Evolutionary conservation across 1,284 basidiomycete species (phyloP).

Genomic region (Cryptococcus deneoformans): DNA sequence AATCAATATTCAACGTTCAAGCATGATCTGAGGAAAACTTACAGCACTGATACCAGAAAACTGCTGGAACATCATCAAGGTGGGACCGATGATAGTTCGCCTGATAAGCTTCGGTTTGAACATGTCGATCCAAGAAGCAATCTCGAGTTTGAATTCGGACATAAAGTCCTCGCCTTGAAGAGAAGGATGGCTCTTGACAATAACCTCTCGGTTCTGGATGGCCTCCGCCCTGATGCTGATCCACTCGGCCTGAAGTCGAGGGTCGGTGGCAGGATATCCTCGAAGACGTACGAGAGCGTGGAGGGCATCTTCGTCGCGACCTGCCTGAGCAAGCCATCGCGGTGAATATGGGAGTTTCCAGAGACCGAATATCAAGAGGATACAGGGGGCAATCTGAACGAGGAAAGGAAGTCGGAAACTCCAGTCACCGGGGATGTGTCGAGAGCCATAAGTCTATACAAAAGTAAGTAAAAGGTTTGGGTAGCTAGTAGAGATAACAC

Average conservation of each 20-base stretch:
- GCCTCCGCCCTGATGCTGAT: conserved; percentile 42
- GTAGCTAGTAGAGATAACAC: conserved; percentile 17
- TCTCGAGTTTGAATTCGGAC: conserved; percentile 21
- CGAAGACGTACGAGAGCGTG: conserved; percentile 36
- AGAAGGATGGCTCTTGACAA: conserved; percentile 7
- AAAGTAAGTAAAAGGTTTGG: not conserved
- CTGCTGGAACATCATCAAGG: conserved; percentile 36
- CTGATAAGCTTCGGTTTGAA: conserved; percentile 20
- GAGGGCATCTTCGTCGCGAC: conserved; percentile 34
- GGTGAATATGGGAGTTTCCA: conserved; percentile 55
- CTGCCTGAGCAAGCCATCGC: conserved; percentile 57
- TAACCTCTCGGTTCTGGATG: conserved; percentile 17
- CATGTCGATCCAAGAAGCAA: conserved; percentile 22
- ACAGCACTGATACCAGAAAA: conserved; percentile 28
- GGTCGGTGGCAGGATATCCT: conserved; percentile 26
- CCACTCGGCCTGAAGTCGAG: conserved; percentile 41
- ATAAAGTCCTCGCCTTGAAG: not conserved
- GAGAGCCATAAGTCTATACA: conserved; percentile 19
- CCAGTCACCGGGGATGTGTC: conserved; percentile 16
- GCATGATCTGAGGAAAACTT: not conserved
- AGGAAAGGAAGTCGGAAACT: conserved; percentile 35
- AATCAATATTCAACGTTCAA: not conserved
- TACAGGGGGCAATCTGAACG: conserved; percentile 34
- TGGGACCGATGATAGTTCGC: conserved; percentile 20
- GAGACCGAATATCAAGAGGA: conserved; percentile 44